Conservation (phyloP, 345 rosid genomes). For the Heritiera littoralis region DNA sequence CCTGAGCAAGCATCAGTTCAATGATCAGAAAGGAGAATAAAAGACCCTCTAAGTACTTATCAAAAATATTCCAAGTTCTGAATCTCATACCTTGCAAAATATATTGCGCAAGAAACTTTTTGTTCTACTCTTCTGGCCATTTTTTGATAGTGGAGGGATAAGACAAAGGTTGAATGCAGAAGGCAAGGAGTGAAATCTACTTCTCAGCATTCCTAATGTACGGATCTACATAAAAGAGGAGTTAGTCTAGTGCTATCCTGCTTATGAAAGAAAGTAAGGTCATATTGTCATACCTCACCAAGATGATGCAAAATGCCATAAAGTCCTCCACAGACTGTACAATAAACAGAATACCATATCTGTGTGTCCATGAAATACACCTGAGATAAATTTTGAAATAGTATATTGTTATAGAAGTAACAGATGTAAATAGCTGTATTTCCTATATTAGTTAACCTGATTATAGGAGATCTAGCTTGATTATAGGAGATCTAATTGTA, state of each 20-base stretch:
- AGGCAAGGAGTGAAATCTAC: slow-evolving; percentile 86
- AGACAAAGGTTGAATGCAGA: slow-evolving; percentile 73
- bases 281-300: slow-evolving; percentile 82
- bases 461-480: too few relatives aligned
- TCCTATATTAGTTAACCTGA: too few relatives aligned
- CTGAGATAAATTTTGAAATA: slow-evolving; percentile 35
- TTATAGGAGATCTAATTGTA: too few relatives aligned
- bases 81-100: slow-evolving; percentile 56
- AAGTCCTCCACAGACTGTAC: slow-evolving; percentile 84
- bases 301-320: slow-evolving; percentile 97
- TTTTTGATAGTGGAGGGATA: slow-evolving; percentile 57
- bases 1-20: slow-evolving; percentile 40
- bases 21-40: slow-evolving; percentile 7
- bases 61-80: not conserved
- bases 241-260: slow-evolving; percentile 29
- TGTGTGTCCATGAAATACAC: slow-evolving; percentile 99
- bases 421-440: too few relatives aligned
- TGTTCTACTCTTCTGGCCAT: slow-evolving; percentile 42
- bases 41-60: not conserved
- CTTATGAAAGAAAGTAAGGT: slow-evolving; percentile 20
- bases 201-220: slow-evolving; percentile 95
- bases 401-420: too few relatives aligned
- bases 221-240: slow-evolving; percentile 59
- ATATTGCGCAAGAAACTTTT: slow-evolving; percentile 43
- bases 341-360: slow-evolving; percentile 97